Conservation (phyloP, 2,329 filamentous ascomycete species). For the Blumeria hordei region DNA sequence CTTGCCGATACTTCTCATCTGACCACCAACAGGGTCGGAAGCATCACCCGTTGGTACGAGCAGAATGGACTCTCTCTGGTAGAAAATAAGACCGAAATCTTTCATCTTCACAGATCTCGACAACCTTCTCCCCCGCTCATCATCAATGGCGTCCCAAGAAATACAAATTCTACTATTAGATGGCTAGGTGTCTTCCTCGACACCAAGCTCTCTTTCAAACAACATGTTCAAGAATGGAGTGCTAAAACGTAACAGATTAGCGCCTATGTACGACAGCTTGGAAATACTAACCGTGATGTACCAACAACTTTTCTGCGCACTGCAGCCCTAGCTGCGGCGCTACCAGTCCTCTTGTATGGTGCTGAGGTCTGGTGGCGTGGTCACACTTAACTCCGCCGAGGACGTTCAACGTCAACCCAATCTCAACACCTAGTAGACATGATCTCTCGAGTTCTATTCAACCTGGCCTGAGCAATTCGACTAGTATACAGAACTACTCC, state of each 20-base stretch:
- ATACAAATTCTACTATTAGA: not conserved
- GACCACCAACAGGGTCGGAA: no score
- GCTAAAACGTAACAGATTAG: not conserved
- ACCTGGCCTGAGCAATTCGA: not conserved
- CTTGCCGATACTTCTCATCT: not conserved
- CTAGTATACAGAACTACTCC: not conserved
- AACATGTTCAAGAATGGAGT: not conserved
- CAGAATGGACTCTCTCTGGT: no score
- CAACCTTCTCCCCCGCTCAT: not conserved
- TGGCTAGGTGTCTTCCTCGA: not conserved
- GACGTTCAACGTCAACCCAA: not conserved
- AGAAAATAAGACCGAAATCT: not conserved
- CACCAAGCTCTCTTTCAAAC: not conserved
- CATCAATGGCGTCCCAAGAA: not conserved
- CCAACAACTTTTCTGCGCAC: not conserved
- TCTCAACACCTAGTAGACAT: not conserved
- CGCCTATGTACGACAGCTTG: not conserved
- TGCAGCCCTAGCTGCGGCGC: not conserved
- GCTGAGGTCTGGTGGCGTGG: not conserved
- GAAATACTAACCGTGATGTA: not conserved
- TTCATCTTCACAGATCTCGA: not conserved
- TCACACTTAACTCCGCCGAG: not conserved
- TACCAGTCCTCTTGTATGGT: not conserved
- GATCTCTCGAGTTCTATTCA: not conserved
- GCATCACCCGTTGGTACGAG: no score